A percentile compares a stretch with the other conserved stretches of the same genome.
Evolutionary conservation across 2,329 filamentous ascomycete species (phyloP).

Genomic region (Diaporthe ampelina): DNA sequence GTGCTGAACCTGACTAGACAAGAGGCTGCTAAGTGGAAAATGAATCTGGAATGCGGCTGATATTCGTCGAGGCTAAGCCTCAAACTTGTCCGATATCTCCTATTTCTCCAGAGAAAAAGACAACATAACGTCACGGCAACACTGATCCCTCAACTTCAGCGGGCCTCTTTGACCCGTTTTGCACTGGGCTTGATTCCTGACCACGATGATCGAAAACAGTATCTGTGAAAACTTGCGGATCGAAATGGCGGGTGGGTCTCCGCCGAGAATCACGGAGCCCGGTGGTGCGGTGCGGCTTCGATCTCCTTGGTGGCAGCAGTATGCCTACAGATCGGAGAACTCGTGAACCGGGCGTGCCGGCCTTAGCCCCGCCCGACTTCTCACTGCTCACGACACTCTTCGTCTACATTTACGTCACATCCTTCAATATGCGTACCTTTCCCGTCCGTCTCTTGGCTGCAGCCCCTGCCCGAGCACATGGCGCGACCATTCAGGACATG

Average conservation of each 20-base stretch:
- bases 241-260: constrained; percentile 6
- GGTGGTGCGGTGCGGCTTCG: neutral
- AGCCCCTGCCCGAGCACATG: constrained; percentile 4
- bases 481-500: neutral
- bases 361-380: neutral
- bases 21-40: neutral
- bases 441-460: neutral
- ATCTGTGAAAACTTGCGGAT: neutral
- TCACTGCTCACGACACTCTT: neutral
- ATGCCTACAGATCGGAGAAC: constrained; percentile 13
- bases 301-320: constrained; percentile 1
- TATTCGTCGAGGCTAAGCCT: neutral
- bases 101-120: neutral
- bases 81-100: neutral
- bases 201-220: neutral
- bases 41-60: constrained; percentile 1
- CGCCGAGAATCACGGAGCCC: neutral
- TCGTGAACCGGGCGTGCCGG: neutral
- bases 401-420: constrained; percentile 12
- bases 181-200: neutral
- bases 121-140: neutral
- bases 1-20: neutral
- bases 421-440: neutral
- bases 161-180: neutral
- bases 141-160: neutral